phyloP scores from a whole-genome alignment of 2,329 filamentous ascomycete species.

The Diaporthe helianthi region DNA sequence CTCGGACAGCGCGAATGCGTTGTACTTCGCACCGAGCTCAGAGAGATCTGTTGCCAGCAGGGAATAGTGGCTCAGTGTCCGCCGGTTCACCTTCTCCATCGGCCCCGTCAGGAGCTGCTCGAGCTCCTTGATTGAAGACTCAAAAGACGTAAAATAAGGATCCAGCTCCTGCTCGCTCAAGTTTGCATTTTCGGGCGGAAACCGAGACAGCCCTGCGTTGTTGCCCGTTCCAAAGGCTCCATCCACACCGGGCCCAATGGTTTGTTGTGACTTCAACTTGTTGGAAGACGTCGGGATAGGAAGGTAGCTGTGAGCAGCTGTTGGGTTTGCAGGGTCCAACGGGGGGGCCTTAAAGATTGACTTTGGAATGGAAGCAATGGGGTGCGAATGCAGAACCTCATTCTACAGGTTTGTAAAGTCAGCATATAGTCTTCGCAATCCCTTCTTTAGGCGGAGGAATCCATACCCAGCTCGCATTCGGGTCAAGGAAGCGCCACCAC shows the following conservation, averaged over 20 bases:
- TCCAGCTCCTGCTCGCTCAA: conserved; percentile 91
- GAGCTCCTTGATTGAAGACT: conserved; percentile 88
- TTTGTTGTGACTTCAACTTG: conserved; percentile 73
- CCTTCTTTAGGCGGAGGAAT: not conserved
- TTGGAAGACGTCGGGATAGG: conserved; percentile 86
- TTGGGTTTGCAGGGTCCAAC: conserved; percentile 90
- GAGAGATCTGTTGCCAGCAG: conserved; percentile 86
- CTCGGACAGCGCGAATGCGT: conserved; percentile 95
- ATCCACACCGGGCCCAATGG: conserved; percentile 39
- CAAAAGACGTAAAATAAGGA: conserved; percentile 94
- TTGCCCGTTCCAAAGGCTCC: conserved; percentile 47
- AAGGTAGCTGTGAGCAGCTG: conserved; percentile 83
- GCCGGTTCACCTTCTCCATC: conserved; percentile 95
- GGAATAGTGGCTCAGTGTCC: conserved; percentile 85
- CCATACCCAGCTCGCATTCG: conserved; percentile 95
- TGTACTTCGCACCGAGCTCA: conserved; percentile 94
- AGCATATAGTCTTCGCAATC: not conserved
- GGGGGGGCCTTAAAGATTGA: conserved; percentile 95
- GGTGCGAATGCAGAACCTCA: conserved; percentile 93
- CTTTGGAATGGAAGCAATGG: conserved; percentile 90
- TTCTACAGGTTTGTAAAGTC: conserved; percentile 63
- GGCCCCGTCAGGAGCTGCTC: conserved; percentile 88
- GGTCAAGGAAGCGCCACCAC: conserved; percentile 97
- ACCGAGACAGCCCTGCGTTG: conserved; percentile 74
- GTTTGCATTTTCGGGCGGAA: conserved; percentile 78